Base-by-base conservation (phyloP, 1,284 basidiomycete genomes). In the Ceratobasidium sp. region DNA sequence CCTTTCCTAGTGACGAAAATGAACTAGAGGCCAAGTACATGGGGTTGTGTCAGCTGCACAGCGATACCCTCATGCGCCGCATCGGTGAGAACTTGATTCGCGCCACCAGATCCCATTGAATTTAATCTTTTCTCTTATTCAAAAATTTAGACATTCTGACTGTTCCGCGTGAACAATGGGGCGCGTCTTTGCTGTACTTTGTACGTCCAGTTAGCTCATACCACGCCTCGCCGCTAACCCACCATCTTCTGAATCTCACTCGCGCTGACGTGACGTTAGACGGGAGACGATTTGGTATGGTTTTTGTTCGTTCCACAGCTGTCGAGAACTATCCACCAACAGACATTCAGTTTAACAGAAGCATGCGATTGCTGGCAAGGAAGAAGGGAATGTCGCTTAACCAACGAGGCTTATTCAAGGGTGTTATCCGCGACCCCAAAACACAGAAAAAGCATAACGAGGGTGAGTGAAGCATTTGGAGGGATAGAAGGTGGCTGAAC, bases 121-220 rank as follows among this genome's bases (percentile, higher is more conserved):
- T 33, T 46, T 28, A 28, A 49, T 15, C 28, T 33, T 33, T 53
- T 44, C 68, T 40, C 26, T 40, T 70, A 53, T 64, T 49, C 26
- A 33, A 28, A 49, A 56, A 66, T 53, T n/a, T 77, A 90, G 90
- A 92, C 82, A 89, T 97, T 78, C 86, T 97, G 39, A 91, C 90
- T 28, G 90, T 97, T 1, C 94, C 95, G 0, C 96, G 91, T 88
- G 85, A 88, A 76, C 90, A 90, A 64, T 89, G 93, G 82, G 96
- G 96, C 0, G 95, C 93, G 0, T 95, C 96, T 0, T 84, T 97
- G 77, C 86, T 98, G 28, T 97, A 97, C 85, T 97, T 96, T 83
- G 94, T 93, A 81, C 82, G 91, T 84, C 40, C 53, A 42, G 49
- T n/a, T 78, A 33, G 13, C 5, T 23, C 44, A 42, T 44, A 44